Evolutionary conservation across 2,329 filamentous ascomycete species (phyloP).

Genomic region (Boeremia exigua): DNA sequence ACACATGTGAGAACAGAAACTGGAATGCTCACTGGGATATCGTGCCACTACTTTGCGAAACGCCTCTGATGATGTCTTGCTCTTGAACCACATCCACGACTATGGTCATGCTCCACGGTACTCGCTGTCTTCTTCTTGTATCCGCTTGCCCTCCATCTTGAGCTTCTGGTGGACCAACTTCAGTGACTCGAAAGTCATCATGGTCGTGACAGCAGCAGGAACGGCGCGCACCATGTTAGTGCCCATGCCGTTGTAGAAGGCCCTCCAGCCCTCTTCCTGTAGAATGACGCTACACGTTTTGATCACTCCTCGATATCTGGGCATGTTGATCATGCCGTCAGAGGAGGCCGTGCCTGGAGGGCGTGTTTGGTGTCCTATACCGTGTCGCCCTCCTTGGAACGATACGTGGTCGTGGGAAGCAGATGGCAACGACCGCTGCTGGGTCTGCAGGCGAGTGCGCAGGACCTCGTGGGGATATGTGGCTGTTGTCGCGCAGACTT

Average conservation of each 20-base stretch:
- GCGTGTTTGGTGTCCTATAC: slow-evolving; percentile 51
- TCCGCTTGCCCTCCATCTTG: slow-evolving; percentile 58
- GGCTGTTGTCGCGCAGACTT: slow-evolving; percentile 89
- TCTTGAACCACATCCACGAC: not conserved
- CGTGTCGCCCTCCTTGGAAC: slow-evolving; percentile 48
- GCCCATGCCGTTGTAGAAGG: slow-evolving; percentile 96
- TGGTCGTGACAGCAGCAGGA: slow-evolving; percentile 93
- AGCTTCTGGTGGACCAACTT: slow-evolving; percentile 58
- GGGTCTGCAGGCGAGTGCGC: slow-evolving; percentile 90
- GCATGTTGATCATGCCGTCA: slow-evolving; percentile 62
- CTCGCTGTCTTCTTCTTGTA: slow-evolving; percentile 25
- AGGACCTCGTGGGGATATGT: slow-evolving; percentile 98
- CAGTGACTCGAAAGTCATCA: slow-evolving; percentile 92
- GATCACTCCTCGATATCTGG: slow-evolving; percentile 76
- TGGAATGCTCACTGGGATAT: slow-evolving; percentile 28
- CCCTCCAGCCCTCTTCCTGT: slow-evolving; percentile 90
- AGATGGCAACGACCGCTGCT: slow-evolving; percentile 70
- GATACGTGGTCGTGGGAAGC: slow-evolving; percentile 57
- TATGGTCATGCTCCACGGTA: not conserved
- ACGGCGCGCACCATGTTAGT: slow-evolving; percentile 97
- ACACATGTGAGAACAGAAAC: slow-evolving; percentile 27
- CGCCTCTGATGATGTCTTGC: slow-evolving; percentile 19
- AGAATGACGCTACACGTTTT: slow-evolving; percentile 85
- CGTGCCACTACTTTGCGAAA: slow-evolving; percentile 23
- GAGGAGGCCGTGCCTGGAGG: slow-evolving; percentile 57